Evolutionary conservation across 139 green algal genomes (phyloP), one percentile per base, ranked within the genome.

Genomic region (Gonium pectorale): DNA sequence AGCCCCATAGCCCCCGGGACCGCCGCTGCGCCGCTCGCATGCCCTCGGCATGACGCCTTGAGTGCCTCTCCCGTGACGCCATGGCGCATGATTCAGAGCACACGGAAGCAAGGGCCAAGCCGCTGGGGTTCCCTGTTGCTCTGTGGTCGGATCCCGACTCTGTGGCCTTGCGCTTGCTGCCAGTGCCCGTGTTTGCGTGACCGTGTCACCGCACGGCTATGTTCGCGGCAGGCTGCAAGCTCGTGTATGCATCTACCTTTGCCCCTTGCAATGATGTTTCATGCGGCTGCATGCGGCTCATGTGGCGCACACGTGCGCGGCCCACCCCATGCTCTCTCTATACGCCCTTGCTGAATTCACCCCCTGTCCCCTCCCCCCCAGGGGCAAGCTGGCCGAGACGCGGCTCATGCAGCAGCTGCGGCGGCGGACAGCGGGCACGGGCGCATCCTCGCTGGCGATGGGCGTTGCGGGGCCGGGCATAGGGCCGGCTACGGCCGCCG

Each of bases 401-500:
- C 62, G 77, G 13, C 9, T 83, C 43, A 83, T 73, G 62, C 77
- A 83, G 62, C 77, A 83, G 62, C 62, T 83, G 6, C 60, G 77
- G 15, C 52, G 52, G 62, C 60, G 77, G 5, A 49, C 62, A 3
- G 77, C 77, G 2, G 77, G 77, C 60, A 83, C 77, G 0, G 77
- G 77, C 33, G 77, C 44, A 3, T 29, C 27, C 2, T 52, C 77
- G 2, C 62, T 83, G 33, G 77, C 77, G 3, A 51, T 74, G 60
- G 77, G 77, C 0, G 22, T 73, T 5, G 77, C 9, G 21, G 77
- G 77, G 15, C 62, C 60, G 2, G 43, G 77, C 43, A 73, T 83
- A 37, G 77, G 62, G 60, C 77, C 31, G 29, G 73, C 29, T 26
- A 35, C 60, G 26, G 70, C 35, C 15, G 69, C 21, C 29, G 69